Percentiles rank a stretch among this genome's conserved stretches.
Conservation (phyloP, 139 green algal species). For the Chlamydomonas sphaeroides region DNA sequence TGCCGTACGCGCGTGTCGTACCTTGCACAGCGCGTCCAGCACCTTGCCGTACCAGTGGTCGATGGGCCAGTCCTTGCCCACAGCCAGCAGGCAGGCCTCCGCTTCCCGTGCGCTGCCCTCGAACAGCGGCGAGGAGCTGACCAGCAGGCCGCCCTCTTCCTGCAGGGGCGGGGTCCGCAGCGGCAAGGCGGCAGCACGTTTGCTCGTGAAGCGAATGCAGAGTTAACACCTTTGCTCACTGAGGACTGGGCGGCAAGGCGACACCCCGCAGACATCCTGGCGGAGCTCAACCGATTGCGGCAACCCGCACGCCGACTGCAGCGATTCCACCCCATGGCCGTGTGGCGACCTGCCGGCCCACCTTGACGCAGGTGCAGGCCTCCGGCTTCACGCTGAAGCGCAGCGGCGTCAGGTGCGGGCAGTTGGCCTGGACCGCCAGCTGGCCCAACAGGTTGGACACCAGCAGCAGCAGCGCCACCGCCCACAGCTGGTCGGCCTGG, state of each 20-base stretch:
- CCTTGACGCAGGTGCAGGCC: conserved; percentile 27
- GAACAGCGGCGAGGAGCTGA: not conserved
- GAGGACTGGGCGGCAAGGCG: too few relatives aligned
- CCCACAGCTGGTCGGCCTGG: conserved; percentile 22
- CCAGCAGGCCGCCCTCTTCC: conserved; percentile 12
- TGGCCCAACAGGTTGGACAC: conserved; percentile 14
- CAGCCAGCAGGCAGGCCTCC: not conserved
- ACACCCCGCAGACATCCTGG: too few relatives aligned
- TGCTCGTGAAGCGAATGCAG: too few relatives aligned
- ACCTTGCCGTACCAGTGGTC: conserved; percentile 40
- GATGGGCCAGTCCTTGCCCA: conserved; percentile 5
- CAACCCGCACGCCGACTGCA: too few relatives aligned
- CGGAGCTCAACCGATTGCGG: too few relatives aligned
- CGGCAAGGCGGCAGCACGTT: too few relatives aligned
- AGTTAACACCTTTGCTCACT: too few relatives aligned
- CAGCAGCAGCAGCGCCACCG: conserved; percentile 8
- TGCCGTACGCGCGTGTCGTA: too few relatives aligned
- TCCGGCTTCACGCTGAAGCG: conserved; percentile 8
- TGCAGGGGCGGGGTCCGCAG: too few relatives aligned
- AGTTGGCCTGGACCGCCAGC: conserved; percentile 15
- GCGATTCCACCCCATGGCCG: too few relatives aligned
- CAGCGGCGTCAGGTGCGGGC: not conserved
- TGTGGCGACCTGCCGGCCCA: too few relatives aligned
- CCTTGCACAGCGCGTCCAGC: conserved; percentile 36
- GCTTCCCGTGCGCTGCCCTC: not conserved